Base-by-base conservation (phyloP, 2,329 filamentous ascomycete genomes). In the Colletotrichum truncatum region DNA sequence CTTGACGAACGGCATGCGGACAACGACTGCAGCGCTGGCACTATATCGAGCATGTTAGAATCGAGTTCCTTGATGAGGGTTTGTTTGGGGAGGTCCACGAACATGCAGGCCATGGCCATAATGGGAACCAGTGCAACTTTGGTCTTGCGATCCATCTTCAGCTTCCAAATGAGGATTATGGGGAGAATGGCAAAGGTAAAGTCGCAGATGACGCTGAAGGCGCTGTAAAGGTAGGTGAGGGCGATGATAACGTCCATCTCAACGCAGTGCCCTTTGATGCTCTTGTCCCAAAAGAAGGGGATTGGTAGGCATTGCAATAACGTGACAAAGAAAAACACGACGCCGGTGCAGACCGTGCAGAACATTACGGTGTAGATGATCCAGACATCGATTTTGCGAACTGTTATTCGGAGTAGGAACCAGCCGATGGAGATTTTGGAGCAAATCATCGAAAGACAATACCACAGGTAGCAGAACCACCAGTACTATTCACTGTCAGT, bases 41-140 rank as follows among this genome's bases (percentile, higher is more conserved):
- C 80, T 82, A 49, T n/a, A 2, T 16, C 25, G 9, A 9, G 21
- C 1, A 34, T n/a, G 26, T 49, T 18, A 49, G 45, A 2, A 1
- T n/a, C 18, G 39, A 43, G 45, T 49, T 26, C 3, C 28, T 16
- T 43, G 30, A 9, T 1, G 12, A 16, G 7, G 11, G 30, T 67
- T 9, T 68, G 69, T 21, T 32, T 21, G 41, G 48, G 46, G 34
- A 28, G 9, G 87, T 77, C 16, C 80, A 76, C 76, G 67, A 71
- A 79, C 82, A 84, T 71, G 71, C 87, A 87, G 34, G 86, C 89
- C 76, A 89, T 82, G 7, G 80, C 81, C 58, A 90, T 75, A 46
- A 90, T 80, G 9, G 80, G 78, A 10, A 82, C 81, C 14, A 89
- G 77, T 2, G 85, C 80, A 11, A 81, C 28, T 70, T 89, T 89